Evolutionary conservation across 2,329 filamentous ascomycete species (phyloP).

Genomic region (Paecilomyces niveus): DNA sequence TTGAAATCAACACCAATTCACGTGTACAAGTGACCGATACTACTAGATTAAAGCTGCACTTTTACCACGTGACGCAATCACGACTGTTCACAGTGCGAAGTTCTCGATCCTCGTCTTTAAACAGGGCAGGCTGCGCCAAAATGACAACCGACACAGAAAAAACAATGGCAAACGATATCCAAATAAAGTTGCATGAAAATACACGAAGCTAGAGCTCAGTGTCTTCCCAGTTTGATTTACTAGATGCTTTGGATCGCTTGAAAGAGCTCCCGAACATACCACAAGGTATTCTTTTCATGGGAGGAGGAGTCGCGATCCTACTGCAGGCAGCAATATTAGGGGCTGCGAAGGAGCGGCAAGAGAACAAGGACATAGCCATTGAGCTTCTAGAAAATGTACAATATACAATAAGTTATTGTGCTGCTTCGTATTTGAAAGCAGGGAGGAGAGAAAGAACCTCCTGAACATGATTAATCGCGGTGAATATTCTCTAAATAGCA

Average conservation of each 20-base stretch:
- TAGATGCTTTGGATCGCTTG: constrained; percentile 24
- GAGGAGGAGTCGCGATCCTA: constrained; percentile 25
- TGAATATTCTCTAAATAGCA: too few relatives aligned
- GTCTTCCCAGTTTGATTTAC: constrained; percentile 12
- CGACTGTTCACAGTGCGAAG: background rate
- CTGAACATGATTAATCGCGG: too few relatives aligned
- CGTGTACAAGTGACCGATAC: too few relatives aligned
- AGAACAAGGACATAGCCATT: constrained; percentile 15
- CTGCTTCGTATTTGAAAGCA: constrained; percentile 25
- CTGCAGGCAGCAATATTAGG: constrained; percentile 27
- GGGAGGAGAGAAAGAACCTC: constrained; percentile 21
- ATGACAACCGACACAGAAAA: background rate
- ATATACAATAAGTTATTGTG: constrained; percentile 25
- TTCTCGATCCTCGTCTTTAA: background rate
- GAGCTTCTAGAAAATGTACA: constrained; percentile 24
- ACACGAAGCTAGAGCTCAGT: constrained; percentile 1
- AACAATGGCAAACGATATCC: background rate
- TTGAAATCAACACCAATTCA: too few relatives aligned
- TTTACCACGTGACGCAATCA: background rate
- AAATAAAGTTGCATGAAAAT: constrained; percentile 10
- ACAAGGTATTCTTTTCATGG: constrained; percentile 27
- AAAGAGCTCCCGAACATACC: constrained; percentile 29
- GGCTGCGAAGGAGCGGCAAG: constrained; percentile 12
- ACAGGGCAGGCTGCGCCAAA: background rate
- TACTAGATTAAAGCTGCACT: background rate